These are phyloP conservation scores for Globisporangium sylvaticum DNA, from an alignment of 352 stramenopile species.

Conservation along the genomic window DNA sequence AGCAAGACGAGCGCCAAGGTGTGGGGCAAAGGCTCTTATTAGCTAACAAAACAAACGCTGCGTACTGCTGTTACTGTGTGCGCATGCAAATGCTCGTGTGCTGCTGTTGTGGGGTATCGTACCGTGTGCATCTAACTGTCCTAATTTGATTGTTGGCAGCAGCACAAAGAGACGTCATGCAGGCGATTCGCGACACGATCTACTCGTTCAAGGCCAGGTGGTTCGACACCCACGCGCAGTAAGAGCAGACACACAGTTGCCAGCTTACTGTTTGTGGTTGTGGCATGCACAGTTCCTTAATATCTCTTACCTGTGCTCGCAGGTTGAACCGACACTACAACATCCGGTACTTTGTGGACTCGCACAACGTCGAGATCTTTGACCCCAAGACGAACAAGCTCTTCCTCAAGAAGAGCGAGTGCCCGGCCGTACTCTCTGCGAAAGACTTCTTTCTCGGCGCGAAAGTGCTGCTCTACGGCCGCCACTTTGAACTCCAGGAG, in stretches of 20 bases:
- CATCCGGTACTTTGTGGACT: conserved; percentile 77
- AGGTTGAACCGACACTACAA: conserved; percentile 77
- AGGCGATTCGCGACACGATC: conserved; percentile 62
- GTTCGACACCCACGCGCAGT: conserved; percentile 80
- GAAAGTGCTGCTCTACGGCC: conserved; percentile 79
- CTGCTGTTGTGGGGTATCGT: neutral
- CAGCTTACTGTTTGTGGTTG: too few species aligned
- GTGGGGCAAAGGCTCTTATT: neutral
- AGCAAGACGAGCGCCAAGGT: neutral
- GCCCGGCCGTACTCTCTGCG: conserved; percentile 48
- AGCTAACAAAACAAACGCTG: neutral
- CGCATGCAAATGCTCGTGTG: neutral
- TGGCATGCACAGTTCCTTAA: too few species aligned
- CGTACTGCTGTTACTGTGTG: neutral
- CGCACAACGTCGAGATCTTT: conserved; percentile 85
- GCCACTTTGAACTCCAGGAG: conserved; percentile 81
- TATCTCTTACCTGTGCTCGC: too few species aligned
- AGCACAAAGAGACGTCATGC: conserved; percentile 29
- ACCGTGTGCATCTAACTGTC: neutral
- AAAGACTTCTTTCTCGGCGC: conserved; percentile 83
- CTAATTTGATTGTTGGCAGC: neutral
- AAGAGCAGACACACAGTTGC: neutral
- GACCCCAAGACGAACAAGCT: conserved; percentile 84
- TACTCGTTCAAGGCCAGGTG: conserved; percentile 82
- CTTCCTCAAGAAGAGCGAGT: conserved; percentile 91